Percentiles rank a stretch among this genome's conserved stretches.
Conservation (phyloP, 768 basidiomycete genomes). For the Psilocybe subaeruginosa region DNA sequence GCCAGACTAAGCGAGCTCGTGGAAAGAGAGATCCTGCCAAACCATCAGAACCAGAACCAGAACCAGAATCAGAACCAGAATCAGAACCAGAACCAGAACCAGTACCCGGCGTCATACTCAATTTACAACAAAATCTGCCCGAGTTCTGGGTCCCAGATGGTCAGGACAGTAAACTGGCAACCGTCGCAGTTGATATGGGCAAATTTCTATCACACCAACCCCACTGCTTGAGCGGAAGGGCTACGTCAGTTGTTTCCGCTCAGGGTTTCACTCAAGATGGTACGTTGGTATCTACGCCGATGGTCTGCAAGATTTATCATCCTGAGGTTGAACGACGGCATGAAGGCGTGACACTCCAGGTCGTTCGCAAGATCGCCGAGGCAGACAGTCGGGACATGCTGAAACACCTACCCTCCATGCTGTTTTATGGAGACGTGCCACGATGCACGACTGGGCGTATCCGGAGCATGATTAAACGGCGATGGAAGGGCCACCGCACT, state of each 20-base stretch:
- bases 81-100: neutral
- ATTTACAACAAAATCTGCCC: neutral
- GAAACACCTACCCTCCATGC: constrained; percentile 5
- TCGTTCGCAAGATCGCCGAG: neutral
- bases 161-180: neutral
- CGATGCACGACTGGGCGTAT: constrained; percentile 4
- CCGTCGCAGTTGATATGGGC: neutral
- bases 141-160: neutral
- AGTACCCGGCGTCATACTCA: neutral
- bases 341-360: constrained; percentile 7
- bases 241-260: constrained; percentile 3
- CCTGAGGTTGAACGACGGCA: constrained; percentile 6
- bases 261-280: neutral
- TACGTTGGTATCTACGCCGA: neutral
- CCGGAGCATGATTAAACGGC: constrained; percentile 9
- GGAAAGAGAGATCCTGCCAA: no score
- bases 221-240: constrained; percentile 1
- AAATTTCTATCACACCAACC: neutral
- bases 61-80: neutral
- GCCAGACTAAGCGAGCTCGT: neutral
- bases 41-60: neutral
- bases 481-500: neutral
- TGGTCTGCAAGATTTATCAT: constrained; percentile 13
- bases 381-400: neutral
- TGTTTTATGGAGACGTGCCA: constrained; percentile 8